Base-by-base conservation (phyloP, 805 yeast species). In the Yamadazyma insecticola region DNA sequence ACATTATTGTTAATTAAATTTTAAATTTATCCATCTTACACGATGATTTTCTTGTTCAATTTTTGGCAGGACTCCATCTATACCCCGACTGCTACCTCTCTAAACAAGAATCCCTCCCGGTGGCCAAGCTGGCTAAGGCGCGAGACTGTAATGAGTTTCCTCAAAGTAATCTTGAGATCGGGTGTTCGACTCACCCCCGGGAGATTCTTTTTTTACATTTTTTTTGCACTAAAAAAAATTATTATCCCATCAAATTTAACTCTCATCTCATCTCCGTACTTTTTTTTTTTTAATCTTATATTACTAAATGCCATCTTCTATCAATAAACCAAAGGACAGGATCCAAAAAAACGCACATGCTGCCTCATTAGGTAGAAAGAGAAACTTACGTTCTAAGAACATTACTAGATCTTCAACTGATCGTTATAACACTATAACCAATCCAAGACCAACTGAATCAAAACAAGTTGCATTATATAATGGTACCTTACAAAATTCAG, bases 261-360 rank as follows among this genome's bases (percentile, higher is more conserved):
- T 18, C 9, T 10, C 10, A 18, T 18, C 21, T 18, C 10, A 18
- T 18, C 10, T 18, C 21, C 21, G 24, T 22, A 8, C 12, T n/a
- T n/a, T n/a, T n/a, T n/a, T n/a, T n/a, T n/a, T n/a, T n/a, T n/a
- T n/a, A n/a, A n/a, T n/a, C n/a, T n/a, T n/a, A n/a, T n/a, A n/a
- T n/a, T n/a, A n/a, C n/a, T 7, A 26, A 13, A 85, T 85, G 95
- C 92, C 95, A 20, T 79, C 88, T 12, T 75, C 87, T 26, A 69
- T 86, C 43, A 88, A 87, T 58, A 84, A 79, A 57, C 95, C 92
- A 28, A 81, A 79, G 53, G 74, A 72, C 44, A 70, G 72, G 39
- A 57, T 75, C 22, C 63, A 58, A 40, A 62, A 76, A 32, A 67
- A 68, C 37, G 66, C 67, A 30, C 79, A 74, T 54, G 67, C 72